Percentiles rank a stretch among this genome's conserved stretches.
Evolutionary conservation across 2,329 filamentous ascomycete genomes (phyloP).

Genomic region (Hyphodiscus sp.): DNA sequence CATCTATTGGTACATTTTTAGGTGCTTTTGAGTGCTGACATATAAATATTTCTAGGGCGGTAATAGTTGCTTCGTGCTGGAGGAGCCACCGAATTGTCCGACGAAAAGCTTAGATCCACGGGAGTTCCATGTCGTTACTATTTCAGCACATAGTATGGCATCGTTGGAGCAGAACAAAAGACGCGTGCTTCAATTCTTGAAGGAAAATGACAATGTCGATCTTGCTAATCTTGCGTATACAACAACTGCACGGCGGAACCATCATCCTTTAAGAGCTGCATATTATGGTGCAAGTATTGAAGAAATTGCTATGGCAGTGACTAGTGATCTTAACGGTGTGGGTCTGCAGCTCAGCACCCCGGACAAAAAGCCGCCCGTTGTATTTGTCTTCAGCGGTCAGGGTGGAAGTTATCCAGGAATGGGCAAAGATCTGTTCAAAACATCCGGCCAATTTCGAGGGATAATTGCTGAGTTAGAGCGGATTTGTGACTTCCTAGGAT

Average conservation of each 20-base stretch:
- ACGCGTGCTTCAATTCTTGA: background rate
- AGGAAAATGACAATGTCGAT: background rate
- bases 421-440: conserved; percentile 20
- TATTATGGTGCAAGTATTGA: background rate
- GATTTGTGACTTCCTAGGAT: conserved; percentile 19
- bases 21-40: too few species aligned
- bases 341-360: background rate
- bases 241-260: background rate
- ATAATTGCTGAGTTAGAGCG: conserved; percentile 23
- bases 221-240: background rate
- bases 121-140: background rate
- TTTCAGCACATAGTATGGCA: background rate
- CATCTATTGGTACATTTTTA: too few species aligned
- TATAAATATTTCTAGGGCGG: too few species aligned
- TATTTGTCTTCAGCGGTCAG: conserved; percentile 38
- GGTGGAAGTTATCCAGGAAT: conserved; percentile 35
- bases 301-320: background rate
- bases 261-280: background rate
- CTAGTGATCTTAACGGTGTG: background rate
- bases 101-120: background rate
- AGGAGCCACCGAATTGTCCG: background rate
- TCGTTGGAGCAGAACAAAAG: background rate
- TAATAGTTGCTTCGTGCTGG: background rate
- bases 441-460: conserved; percentile 32
- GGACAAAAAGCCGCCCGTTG: conserved; percentile 19